A percentile compares a stretch with the other conserved stretches of the same genome.
phyloP scores from a whole-genome alignment of 1,284 basidiomycete species.

The Hemileccinum hortonii region DNA sequence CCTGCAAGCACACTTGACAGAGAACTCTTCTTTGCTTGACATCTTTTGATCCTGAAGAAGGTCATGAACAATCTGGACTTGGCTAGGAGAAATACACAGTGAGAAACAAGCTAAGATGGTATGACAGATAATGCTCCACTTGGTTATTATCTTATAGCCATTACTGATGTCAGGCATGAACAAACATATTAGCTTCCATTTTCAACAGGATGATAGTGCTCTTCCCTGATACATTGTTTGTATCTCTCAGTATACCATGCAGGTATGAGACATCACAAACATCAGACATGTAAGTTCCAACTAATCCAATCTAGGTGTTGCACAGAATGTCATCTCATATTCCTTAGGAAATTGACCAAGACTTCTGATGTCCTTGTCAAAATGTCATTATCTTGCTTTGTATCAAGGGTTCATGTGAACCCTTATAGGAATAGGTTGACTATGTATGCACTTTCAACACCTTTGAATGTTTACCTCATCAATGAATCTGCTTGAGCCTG shows the following conservation, averaged over 20 bases:
- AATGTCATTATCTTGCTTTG: slow-evolving; percentile 78
- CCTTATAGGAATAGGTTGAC: slow-evolving; percentile 62
- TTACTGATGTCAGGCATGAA: slow-evolving; percentile 8
- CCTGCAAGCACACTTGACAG: slow-evolving; percentile 60
- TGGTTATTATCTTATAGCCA: neutral
- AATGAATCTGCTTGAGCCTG: slow-evolving; percentile 11
- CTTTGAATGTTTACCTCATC: slow-evolving; percentile 15
- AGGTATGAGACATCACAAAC: slow-evolving; percentile 55
- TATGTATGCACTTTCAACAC: slow-evolving; percentile 40
- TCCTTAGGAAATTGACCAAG: slow-evolving; percentile 75
- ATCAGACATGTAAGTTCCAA: slow-evolving; percentile 59
- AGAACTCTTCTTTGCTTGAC: slow-evolving; percentile 82
- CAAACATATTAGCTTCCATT: slow-evolving; percentile 74
- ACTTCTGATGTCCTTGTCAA: slow-evolving; percentile 81
- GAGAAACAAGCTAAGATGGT: slow-evolving; percentile 42
- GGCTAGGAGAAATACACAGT: slow-evolving; percentile 42
- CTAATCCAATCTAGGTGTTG: neutral
- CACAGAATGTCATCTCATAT: neutral
- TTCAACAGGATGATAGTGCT: slow-evolving; percentile 72
- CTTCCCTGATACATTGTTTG: slow-evolving; percentile 66
- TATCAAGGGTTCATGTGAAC: slow-evolving; percentile 48
- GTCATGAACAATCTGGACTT: slow-evolving; percentile 77
- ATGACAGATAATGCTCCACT: slow-evolving; percentile 47
- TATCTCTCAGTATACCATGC: slow-evolving; percentile 61
- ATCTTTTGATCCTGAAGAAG: slow-evolving; percentile 90